Evolutionary conservation across 306 rosid species (phyloP).

Genomic region (Vigna mungo): DNA sequence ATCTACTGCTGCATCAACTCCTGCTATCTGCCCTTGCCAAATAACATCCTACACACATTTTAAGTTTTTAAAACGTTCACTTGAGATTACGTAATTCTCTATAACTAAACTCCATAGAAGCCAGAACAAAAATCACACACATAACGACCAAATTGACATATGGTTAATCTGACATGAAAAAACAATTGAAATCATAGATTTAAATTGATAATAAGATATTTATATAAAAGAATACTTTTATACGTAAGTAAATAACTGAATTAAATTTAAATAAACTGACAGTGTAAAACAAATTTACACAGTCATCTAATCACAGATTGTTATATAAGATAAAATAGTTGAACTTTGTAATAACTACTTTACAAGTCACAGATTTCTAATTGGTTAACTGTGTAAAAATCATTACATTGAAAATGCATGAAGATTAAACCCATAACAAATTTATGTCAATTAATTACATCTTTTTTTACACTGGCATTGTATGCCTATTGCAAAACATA

Average conservation of each 20-base stretch:
- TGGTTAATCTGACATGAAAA: conserved; percentile 32
- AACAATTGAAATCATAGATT: conserved; percentile 33
- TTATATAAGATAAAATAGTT: background rate
- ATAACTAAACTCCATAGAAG: conserved; percentile 31
- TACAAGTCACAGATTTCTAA: background rate
- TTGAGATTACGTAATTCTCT: conserved; percentile 22
- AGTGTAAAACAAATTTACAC: background rate
- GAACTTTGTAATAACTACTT: conserved; percentile 9
- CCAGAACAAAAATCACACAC: conserved; percentile 23
- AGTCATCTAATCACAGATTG: background rate
- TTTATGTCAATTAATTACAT: background rate
- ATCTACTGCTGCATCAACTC: conserved; percentile 78
- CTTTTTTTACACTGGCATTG: background rate
- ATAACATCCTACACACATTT: conserved; percentile 70
- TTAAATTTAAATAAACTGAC: background rate
- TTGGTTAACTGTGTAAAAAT: background rate
- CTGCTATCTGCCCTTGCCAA: conserved; percentile 93
- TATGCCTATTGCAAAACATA: conserved; percentile 33
- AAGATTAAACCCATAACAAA: background rate
- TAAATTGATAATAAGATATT: conserved; percentile 26
- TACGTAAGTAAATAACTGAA: background rate
- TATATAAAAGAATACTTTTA: conserved; percentile 3
- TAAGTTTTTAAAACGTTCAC: conserved; percentile 34
- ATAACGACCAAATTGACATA: conserved; percentile 15
- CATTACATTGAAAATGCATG: background rate